Evolutionary conservation across 768 basidiomycete species (phyloP), one percentile per base, ranked within the genome.

Genomic region (Pisolithus orientalis): DNA sequence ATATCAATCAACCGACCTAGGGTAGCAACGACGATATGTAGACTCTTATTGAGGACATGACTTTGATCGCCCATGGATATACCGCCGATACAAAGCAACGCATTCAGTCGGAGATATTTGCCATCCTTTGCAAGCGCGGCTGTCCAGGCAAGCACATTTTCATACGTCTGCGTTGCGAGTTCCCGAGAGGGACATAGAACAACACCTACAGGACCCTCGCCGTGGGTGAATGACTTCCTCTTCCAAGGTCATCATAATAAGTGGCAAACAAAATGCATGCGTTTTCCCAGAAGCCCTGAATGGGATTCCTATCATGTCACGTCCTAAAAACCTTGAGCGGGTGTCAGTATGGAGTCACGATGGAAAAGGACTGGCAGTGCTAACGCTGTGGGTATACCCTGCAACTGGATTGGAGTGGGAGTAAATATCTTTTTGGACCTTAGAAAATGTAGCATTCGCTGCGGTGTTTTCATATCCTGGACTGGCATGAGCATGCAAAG

Each of bases 201-300:
- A 58, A 98, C 81, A 7, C 94, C 96, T n/a, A 96, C 87, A 1
- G 96, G 96, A 0, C 96, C 96, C 77, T 99, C 96, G 3, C 94
- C 93, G 50, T 88, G 83, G 28, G 87, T 72, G 68, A 97, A 92
- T 0, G 53, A 75, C 77, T 70, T 98, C 96, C 67, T 95, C 93
- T 72, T 98, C 95, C 14, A 95, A 76, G 1, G 94, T 88, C 59
- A 90, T 75, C 96, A 99, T 98, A 59, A 98, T 94, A 25, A 97
- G 75, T 2, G 96, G 96, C n/a, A 99, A 75, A 58, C 93, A 95
- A 72, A 99, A 99, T 0, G 94, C 87, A n/a, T 98, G 80, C 0
- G 96, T 99, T 72, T 99, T 99, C 14, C 96, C 96, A 0, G 95
- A 98, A 38, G 96, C 96, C 25, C 96, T 99, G 72, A 98, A 98